phyloP scores from a whole-genome alignment of 805 yeast genomes.

The Candida adriatica region DNA sequence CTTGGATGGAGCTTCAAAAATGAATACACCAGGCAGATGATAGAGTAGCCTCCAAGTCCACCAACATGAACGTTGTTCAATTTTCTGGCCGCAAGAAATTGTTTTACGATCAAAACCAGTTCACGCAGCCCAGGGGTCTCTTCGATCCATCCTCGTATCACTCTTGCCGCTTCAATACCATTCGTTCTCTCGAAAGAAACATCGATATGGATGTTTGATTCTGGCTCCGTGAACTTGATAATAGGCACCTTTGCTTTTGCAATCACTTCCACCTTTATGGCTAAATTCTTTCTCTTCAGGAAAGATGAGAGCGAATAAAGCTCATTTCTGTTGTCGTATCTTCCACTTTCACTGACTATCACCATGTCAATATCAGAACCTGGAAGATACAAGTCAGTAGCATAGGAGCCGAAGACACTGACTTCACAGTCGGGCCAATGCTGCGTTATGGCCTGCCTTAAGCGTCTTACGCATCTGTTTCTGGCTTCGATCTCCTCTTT shows the following conservation, averaged over 20 bases:
- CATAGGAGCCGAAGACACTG: conserved; percentile 89
- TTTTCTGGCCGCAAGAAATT: conserved; percentile 69
- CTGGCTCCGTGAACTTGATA: conserved; percentile 77
- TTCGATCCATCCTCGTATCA: conserved; percentile 68
- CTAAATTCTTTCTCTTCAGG: conserved; percentile 54
- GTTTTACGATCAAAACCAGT: conserved; percentile 75
- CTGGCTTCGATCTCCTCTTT: conserved; percentile 62
- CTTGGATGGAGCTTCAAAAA: conserved; percentile 78
- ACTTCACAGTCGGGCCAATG: conserved; percentile 78
- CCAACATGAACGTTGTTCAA: conserved; percentile 87
- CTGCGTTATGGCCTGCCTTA: conserved; percentile 43
- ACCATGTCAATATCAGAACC: conserved; percentile 97
- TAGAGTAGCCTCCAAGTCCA: conserved; percentile 91
- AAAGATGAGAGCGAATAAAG: conserved; percentile 69
- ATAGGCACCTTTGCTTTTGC: conserved; percentile 92
- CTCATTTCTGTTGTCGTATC: conserved; percentile 53
- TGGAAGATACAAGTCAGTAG: conserved; percentile 88
- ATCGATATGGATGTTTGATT: conserved; percentile 70
- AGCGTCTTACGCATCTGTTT: conserved; percentile 52
- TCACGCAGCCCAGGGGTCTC: conserved; percentile 77
- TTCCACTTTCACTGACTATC: conserved; percentile 54
- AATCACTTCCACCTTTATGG: conserved; percentile 72
- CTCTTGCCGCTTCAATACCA: conserved; percentile 76
- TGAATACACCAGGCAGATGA: conserved; percentile 79
- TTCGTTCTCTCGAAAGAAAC: conserved; percentile 82